Conservation (phyloP, 2,329 filamentous ascomycete genomes). For the Trichoderma sp. region DNA sequence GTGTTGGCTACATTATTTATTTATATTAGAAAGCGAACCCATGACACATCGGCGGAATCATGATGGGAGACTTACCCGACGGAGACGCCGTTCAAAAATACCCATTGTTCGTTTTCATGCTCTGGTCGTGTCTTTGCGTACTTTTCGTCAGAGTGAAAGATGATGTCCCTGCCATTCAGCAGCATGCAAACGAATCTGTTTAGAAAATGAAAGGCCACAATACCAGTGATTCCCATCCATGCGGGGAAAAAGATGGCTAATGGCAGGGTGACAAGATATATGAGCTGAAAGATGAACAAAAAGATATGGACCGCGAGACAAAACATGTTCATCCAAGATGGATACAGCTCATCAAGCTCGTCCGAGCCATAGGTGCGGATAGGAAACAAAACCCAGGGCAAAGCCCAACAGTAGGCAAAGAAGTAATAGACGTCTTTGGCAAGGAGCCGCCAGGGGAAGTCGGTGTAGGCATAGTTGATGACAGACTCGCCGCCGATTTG, state of each 20-base stretch:
- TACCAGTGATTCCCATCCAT: constrained; percentile 43
- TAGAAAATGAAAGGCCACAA: constrained; percentile 46
- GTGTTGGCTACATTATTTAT: constrained; percentile 47
- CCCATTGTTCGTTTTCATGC: constrained; percentile 67
- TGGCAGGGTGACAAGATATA: constrained; percentile 59
- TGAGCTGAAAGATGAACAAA: constrained; percentile 57
- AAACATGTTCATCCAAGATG: constrained; percentile 54
- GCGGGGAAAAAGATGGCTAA: constrained; percentile 47
- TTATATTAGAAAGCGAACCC: not conserved
- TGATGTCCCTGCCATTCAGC: constrained; percentile 50
- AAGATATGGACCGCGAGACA: constrained; percentile 58
- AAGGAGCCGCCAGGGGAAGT: constrained; percentile 51
- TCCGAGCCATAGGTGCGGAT: constrained; percentile 51
- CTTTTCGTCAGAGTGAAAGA: constrained; percentile 52
- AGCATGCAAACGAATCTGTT: constrained; percentile 52
- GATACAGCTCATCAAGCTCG: constrained; percentile 62
- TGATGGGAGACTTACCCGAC: constrained; percentile 47
- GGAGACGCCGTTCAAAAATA: constrained; percentile 75
- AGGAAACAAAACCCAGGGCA: constrained; percentile 63
- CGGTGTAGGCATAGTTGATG: constrained; percentile 61
- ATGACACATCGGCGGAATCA: not conserved
- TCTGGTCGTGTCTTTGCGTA: constrained; percentile 50
- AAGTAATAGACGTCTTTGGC: constrained; percentile 55
- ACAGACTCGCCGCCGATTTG: constrained; percentile 57
- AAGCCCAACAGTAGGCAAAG: constrained; percentile 52